A percentile compares a stretch with the other conserved stretches of the same genome.
These are phyloP conservation scores for Cladosporium phlei DNA, from an alignment of 2,329 filamentous ascomycete species.

Conservation along the genomic window DNA sequence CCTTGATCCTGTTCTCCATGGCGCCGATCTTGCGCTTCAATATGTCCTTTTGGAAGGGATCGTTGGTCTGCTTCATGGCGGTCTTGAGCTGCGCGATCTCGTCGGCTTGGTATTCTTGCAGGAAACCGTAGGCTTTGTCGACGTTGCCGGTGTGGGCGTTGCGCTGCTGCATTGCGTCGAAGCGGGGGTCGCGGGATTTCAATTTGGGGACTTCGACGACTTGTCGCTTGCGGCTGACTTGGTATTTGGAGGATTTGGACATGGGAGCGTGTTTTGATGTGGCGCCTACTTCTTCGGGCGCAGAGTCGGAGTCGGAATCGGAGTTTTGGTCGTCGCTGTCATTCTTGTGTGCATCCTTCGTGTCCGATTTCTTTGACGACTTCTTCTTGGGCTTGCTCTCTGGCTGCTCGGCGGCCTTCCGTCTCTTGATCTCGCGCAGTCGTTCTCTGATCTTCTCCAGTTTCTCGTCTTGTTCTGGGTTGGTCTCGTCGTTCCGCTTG, in stretches of 20 bases:
- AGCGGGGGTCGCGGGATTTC: conserved; percentile 74
- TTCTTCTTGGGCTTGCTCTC: conserved; percentile 14
- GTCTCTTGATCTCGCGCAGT: conserved; percentile 40
- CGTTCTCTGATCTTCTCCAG: conserved; percentile 42
- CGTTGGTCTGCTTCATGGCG: conserved; percentile 64
- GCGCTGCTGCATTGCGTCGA: conserved; percentile 61
- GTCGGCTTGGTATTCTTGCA: conserved; percentile 77
- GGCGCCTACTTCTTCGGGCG: conserved; percentile 38
- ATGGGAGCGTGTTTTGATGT: conserved; percentile 82
- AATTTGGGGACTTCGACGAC: conserved; percentile 61
- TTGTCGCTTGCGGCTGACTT: conserved; percentile 74
- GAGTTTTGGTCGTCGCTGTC: conserved; percentile 18
- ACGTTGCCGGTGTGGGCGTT: conserved; percentile 42
- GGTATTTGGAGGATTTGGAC: conserved; percentile 74
- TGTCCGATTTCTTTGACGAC: conserved; percentile 17
- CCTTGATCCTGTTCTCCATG: conserved; percentile 72
- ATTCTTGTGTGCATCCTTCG: conserved; percentile 18
- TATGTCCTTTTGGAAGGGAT: conserved; percentile 59
- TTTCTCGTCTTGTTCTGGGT: conserved; percentile 41
- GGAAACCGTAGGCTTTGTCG: conserved; percentile 75
- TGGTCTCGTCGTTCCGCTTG: conserved; percentile 38
- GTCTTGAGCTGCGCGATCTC: conserved; percentile 73
- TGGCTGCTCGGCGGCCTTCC: conserved; percentile 28
- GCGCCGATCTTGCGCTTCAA: conserved; percentile 70
- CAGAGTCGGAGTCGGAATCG: conserved; percentile 32